Conservation (phyloP, 1,284 basidiomycete species). For the Ceratobasidium sp. region DNA sequence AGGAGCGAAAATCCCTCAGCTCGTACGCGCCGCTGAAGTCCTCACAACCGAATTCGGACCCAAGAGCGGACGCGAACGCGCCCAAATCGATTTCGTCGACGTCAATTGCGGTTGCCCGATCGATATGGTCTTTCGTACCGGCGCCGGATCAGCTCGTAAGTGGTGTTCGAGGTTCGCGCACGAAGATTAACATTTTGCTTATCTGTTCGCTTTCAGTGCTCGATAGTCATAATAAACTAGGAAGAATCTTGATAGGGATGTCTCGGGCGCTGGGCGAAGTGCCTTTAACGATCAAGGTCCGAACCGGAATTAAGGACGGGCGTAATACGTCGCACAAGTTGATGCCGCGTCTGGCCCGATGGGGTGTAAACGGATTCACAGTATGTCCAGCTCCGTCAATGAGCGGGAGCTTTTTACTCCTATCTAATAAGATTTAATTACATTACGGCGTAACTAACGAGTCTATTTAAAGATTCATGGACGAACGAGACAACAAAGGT, state of each 20-base stretch:
- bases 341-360: conserved; percentile 85
- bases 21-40: conserved; percentile 89
- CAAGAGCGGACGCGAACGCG: conserved; percentile 52
- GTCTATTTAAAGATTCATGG: conserved; percentile 87
- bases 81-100: conserved; percentile 90
- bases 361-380: conserved; percentile 84
- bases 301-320: conserved; percentile 91
- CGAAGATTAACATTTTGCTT: background rate
- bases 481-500: conserved; percentile 90
- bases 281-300: conserved; percentile 94
- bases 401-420: conserved; percentile 9
- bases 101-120: conserved; percentile 98
- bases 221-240: conserved; percentile 84
- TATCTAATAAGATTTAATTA: conserved; percentile 6
- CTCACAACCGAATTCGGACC: conserved; percentile 75
- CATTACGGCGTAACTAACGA: conserved; percentile 61
- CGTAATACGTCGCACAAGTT: conserved; percentile 91
- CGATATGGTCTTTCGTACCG: conserved; percentile 93
- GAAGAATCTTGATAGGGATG: conserved; percentile 93
- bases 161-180: background rate
- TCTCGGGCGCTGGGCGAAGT: conserved; percentile 91
- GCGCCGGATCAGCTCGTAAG: conserved; percentile 87
- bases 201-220: conserved; percentile 82
- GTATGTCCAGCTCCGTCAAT: conserved; percentile 60
- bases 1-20: conserved; percentile 79